Evolutionary conservation across 768 basidiomycete genomes (phyloP).

Genomic region (Solioccasus polychromus): DNA sequence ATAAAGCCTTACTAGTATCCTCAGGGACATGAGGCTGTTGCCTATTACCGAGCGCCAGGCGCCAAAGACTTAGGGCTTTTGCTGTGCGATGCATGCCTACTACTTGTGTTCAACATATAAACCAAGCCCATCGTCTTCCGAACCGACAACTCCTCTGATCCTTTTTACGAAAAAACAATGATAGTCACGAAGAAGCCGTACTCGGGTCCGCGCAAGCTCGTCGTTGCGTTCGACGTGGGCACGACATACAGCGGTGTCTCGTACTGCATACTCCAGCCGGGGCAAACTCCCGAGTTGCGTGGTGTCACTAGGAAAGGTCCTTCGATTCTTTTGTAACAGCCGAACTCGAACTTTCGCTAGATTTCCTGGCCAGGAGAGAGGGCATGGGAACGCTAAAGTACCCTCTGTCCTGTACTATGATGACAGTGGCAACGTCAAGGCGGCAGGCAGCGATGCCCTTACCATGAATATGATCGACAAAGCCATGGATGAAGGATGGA

Average conservation of each 20-base stretch:
- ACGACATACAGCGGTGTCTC: constrained; percentile 46
- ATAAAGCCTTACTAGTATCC: no score
- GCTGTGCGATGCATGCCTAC: no score
- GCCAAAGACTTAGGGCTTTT: no score
- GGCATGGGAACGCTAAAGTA: constrained; percentile 41
- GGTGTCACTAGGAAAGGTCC: constrained; percentile 8
- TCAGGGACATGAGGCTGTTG: no score
- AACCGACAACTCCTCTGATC: no score
- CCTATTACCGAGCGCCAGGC: no score
- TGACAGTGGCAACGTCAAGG: constrained; percentile 30
- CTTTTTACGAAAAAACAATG: no score
- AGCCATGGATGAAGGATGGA: constrained; percentile 31
- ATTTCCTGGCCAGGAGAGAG: constrained; percentile 38
- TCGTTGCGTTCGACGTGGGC: constrained; percentile 47
- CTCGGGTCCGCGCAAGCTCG: constrained; percentile 27
- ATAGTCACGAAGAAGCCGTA: no score
- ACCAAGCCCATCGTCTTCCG: no score
- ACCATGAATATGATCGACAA: constrained; percentile 28
- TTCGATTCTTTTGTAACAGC: neutral
- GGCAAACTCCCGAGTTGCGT: constrained; percentile 10
- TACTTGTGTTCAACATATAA: no score
- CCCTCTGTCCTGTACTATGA: constrained; percentile 46
- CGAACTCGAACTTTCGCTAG: constrained; percentile 24
- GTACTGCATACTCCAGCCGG: constrained; percentile 26
- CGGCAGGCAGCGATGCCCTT: constrained; percentile 40